These are phyloP conservation scores for Tulasnella calospora DNA, from an alignment of 768 basidiomycete genomes.

Conservation along the genomic window DNA sequence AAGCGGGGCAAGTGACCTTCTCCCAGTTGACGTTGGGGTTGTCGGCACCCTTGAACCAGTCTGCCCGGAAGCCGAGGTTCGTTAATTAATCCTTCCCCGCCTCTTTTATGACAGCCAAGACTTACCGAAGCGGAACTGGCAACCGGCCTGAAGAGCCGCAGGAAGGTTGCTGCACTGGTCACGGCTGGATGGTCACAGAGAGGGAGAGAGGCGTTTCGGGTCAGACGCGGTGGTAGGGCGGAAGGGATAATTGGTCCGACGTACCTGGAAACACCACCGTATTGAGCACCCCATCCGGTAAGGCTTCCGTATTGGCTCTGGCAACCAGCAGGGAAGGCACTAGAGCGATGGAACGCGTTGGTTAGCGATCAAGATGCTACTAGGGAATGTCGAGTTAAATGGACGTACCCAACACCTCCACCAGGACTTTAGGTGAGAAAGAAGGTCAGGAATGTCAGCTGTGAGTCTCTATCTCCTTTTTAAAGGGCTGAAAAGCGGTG, in stretches of 20 bases:
- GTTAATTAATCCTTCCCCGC: not conserved
- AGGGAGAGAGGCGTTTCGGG: not conserved
- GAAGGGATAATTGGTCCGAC: not conserved
- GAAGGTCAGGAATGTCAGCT: not conserved
- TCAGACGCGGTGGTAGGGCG: not conserved
- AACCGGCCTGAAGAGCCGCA: constrained; percentile 32
- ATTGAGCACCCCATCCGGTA: not conserved
- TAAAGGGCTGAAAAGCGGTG: not conserved
- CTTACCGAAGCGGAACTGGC: constrained; percentile 32
- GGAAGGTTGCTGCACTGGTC: constrained; percentile 32
- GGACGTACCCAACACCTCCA: constrained; percentile 31
- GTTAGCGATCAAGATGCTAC: not conserved
- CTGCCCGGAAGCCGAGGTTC: not conserved
- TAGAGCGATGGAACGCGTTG: not conserved
- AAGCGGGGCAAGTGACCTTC: constrained; percentile 32
- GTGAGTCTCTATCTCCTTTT: not conserved
- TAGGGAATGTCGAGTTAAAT: not conserved
- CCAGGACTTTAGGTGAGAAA: constrained; percentile 27
- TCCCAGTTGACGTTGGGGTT: constrained; percentile 30
- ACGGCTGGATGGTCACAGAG: constrained; percentile 14
- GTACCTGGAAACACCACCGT: constrained; percentile 29
- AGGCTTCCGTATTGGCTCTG: constrained; percentile 30
- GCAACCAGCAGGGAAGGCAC: constrained; percentile 30
- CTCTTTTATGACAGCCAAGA: not conserved
- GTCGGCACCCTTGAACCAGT: constrained; percentile 31